Percentiles rank a stretch among this genome's conserved stretches.
These are phyloP conservation scores for Ogataea salicorniae DNA, from an alignment of 805 yeast genomes.

Conservation along the genomic window DNA sequence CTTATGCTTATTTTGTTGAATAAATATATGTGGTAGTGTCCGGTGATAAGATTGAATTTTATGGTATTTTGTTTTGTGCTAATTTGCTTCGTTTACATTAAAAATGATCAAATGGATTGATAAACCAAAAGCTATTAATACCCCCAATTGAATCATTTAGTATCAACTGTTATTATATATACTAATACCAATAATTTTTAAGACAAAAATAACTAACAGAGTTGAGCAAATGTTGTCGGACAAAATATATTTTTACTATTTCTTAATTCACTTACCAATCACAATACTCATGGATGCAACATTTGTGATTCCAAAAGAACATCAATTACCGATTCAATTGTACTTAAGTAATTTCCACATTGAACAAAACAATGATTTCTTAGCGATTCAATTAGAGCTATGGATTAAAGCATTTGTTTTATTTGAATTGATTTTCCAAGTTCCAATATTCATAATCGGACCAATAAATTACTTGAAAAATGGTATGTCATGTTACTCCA, in stretches of 20 bases:
- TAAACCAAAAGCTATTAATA: too few relatives aligned
- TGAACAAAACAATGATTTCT: constrained; percentile 61
- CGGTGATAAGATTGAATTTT: too few relatives aligned
- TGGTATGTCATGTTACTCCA: constrained; percentile 15
- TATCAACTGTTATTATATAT: too few relatives aligned
- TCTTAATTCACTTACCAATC: constrained; percentile 64
- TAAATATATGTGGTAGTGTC: too few relatives aligned
- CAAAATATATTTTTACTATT: constrained; percentile 23
- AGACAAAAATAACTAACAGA: not conserved
- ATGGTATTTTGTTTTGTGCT: too few relatives aligned
- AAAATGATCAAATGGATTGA: too few relatives aligned
- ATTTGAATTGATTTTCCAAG: constrained; percentile 68
- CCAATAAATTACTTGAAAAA: constrained; percentile 25
- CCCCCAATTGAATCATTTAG: too few relatives aligned
- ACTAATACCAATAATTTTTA: too few relatives aligned
- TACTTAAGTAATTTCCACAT: constrained; percentile 55
- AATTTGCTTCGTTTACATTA: too few relatives aligned
- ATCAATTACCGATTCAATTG: constrained; percentile 44
- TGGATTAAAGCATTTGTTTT: constrained; percentile 75
- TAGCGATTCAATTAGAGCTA: constrained; percentile 42
- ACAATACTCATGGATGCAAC: constrained; percentile 73
- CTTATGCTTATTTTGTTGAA: too few relatives aligned
- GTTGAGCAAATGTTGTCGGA: constrained; percentile 12
- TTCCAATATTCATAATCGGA: constrained; percentile 66
- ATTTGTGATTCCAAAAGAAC: constrained; percentile 54